phyloP scores from a whole-genome alignment of 495 filamentous ascomycete genomes.

The Aspergillus cristatus region DNA sequence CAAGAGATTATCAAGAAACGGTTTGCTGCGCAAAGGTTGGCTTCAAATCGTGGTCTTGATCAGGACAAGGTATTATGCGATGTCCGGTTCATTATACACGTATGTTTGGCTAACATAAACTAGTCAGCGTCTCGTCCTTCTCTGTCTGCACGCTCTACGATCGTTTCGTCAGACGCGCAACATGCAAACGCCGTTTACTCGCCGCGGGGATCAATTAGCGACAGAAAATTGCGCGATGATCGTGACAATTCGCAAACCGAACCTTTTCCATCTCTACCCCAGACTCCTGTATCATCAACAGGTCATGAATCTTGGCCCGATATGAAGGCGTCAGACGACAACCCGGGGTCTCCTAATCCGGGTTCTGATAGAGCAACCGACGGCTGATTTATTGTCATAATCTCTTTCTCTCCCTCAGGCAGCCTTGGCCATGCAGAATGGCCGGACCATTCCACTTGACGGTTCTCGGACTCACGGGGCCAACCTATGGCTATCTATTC shows the following conservation, averaged over 20 bases:
- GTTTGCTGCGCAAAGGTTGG: slow-evolving; percentile 61
- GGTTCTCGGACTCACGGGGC: too few species aligned
- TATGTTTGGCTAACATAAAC: slow-evolving; percentile 8
- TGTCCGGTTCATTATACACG: too few species aligned
- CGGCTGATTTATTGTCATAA: too few species aligned
- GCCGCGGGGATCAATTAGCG: slow-evolving; percentile 6
- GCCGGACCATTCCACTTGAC: too few species aligned
- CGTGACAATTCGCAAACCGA: slow-evolving; percentile 21
- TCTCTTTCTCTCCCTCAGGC: too few species aligned
- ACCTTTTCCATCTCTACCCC: slow-evolving; percentile 28
- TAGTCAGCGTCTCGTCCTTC: slow-evolving; percentile 7
- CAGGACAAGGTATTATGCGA: slow-evolving; percentile 18
- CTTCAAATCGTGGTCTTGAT: slow-evolving; percentile 56
- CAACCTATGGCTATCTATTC: too few species aligned
- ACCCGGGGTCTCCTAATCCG: too few species aligned
- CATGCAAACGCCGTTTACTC: slow-evolving; percentile 3
- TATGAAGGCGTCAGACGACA: too few species aligned
- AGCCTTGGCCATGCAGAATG: too few species aligned
- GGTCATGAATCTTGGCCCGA: background rate
- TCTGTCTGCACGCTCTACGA: slow-evolving; percentile 4
- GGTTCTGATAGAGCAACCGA: background rate
- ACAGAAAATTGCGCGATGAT: slow-evolving; percentile 1
- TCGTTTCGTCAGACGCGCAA: slow-evolving; percentile 5
- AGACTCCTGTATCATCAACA: slow-evolving; percentile 4
- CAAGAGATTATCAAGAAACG: slow-evolving; percentile 59